Evolutionary conservation across 257 asterid genomes (phyloP).

Genomic region (Nicotiana obtusifolia): DNA sequence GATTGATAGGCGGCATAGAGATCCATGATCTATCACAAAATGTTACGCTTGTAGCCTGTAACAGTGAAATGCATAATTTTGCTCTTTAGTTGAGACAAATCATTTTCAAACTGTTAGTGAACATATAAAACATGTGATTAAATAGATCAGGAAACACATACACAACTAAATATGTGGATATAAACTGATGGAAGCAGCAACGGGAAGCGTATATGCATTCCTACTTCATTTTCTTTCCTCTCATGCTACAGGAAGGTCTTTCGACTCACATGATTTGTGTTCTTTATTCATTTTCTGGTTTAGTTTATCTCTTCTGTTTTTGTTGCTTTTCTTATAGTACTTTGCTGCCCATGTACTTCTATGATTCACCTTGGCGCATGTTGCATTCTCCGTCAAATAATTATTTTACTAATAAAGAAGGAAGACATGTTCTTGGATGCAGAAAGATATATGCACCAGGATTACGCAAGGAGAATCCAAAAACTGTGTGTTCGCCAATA

Average conservation of each 20-base stretch:
- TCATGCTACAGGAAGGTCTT: no score
- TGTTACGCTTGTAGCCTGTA: slow-evolving; percentile 47
- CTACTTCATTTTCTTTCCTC: background rate
- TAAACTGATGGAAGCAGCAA: background rate
- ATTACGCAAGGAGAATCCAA: background rate
- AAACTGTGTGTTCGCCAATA: background rate
- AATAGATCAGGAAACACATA: background rate
- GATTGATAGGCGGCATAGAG: slow-evolving; percentile 28
- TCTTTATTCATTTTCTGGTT: background rate
- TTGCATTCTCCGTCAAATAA: background rate
- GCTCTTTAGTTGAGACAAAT: background rate
- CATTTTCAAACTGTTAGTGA: background rate
- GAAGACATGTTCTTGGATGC: background rate
- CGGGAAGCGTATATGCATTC: background rate
- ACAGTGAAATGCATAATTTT: slow-evolving; percentile 6
- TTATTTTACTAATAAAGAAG: background rate
- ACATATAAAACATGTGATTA: background rate
- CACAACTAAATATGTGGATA: background rate
- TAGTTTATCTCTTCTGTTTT: background rate
- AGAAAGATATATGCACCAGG: background rate
- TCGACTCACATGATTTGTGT: background rate
- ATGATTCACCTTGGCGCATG: background rate
- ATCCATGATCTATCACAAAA: slow-evolving; percentile 42
- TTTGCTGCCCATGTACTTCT: no score
- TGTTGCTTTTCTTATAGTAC: no score